These are phyloP conservation scores for Leucosporidium yakuticum DNA, from an alignment of 768 basidiomycete species.

Conservation along the genomic window DNA sequence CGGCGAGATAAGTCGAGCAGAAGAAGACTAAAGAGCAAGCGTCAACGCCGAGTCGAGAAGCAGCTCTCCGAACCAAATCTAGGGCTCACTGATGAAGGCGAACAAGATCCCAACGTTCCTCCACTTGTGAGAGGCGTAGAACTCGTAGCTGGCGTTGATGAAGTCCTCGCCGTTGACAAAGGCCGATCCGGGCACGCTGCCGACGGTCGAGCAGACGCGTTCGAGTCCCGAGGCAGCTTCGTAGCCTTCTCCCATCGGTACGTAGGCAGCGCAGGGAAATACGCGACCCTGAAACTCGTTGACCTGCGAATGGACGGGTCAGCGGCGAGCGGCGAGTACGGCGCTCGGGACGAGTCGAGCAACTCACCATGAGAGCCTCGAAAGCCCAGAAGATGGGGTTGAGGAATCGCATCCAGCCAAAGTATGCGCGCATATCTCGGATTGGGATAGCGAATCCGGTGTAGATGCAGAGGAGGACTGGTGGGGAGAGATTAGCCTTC, in stretches of 20 bases:
- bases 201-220: not conserved
- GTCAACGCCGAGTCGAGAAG: too few relatives aligned
- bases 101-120: slow-evolving; percentile 50
- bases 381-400: slow-evolving; percentile 33
- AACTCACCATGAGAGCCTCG: slow-evolving; percentile 5
- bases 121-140: slow-evolving; percentile 38
- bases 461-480: slow-evolving; percentile 42
- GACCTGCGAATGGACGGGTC: not conserved
- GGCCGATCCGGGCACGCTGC: slow-evolving; percentile 53
- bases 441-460: slow-evolving; percentile 43
- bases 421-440: slow-evolving; percentile 42
- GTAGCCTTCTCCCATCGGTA: not conserved
- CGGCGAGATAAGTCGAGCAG: not conserved
- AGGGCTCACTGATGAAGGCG: not conserved
- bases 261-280: not conserved
- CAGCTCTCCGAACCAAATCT: slow-evolving; percentile 1
- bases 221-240: not conserved
- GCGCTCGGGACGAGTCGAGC: not conserved
- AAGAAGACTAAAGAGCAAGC: slow-evolving; percentile 21
- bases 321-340: not conserved
- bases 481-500: not conserved
- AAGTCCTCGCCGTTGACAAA: slow-evolving; percentile 58
- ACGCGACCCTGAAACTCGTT: slow-evolving; percentile 1
- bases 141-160: slow-evolving; percentile 50
- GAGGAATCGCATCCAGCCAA: slow-evolving; percentile 43